A percentile compares a stretch with the other conserved stretches of the same genome.
Conservation (phyloP, 2,329 filamentous ascomycete species). For the Hypocreales sp. region DNA sequence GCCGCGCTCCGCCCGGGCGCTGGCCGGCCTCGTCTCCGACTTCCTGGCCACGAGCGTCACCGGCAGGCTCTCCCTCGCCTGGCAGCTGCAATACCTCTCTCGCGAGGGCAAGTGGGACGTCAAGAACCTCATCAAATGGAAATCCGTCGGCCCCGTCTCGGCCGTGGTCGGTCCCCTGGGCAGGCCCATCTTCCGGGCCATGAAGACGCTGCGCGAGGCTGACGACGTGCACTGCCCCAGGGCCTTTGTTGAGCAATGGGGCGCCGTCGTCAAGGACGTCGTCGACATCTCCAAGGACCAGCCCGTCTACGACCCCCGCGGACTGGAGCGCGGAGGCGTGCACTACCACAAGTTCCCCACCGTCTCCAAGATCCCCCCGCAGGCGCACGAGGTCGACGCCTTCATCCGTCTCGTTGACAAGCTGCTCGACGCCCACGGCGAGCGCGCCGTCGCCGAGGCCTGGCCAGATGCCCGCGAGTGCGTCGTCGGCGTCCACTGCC, state of each 20-base stretch:
- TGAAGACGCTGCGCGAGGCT: conserved; percentile 86
- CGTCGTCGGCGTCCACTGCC: conserved; percentile 79
- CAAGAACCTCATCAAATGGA: conserved; percentile 90
- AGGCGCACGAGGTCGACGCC: conserved; percentile 31
- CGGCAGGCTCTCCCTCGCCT: conserved; percentile 62
- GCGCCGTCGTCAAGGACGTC: conserved; percentile 52
- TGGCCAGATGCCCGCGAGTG: conserved; percentile 20
- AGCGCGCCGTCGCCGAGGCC: conserved; percentile 19
- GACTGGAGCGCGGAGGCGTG: conserved; percentile 49
- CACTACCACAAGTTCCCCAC: conserved; percentile 80
- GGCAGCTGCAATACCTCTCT: conserved; percentile 81
- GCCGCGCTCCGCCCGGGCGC: conserved; percentile 55
- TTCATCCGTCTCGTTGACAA: conserved; percentile 44
- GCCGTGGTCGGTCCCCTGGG: conserved; percentile 45
- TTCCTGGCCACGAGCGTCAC: conserved; percentile 68
- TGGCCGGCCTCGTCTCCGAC: conserved; percentile 69
- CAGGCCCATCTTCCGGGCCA: conserved; percentile 58
- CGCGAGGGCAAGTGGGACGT: conserved; percentile 95
- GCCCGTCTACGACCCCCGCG: conserved; percentile 72
- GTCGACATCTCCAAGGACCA: conserved; percentile 85
- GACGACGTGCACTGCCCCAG: conserved; percentile 69
- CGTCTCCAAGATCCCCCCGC: conserved; percentile 77
- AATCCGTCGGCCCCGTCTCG: conserved; percentile 63
- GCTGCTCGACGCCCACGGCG: conserved; percentile 36
- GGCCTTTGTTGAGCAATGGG: conserved; percentile 55